phyloP scores from a whole-genome alignment of 495 filamentous ascomycete genomes.

The Penicillium lagena region DNA sequence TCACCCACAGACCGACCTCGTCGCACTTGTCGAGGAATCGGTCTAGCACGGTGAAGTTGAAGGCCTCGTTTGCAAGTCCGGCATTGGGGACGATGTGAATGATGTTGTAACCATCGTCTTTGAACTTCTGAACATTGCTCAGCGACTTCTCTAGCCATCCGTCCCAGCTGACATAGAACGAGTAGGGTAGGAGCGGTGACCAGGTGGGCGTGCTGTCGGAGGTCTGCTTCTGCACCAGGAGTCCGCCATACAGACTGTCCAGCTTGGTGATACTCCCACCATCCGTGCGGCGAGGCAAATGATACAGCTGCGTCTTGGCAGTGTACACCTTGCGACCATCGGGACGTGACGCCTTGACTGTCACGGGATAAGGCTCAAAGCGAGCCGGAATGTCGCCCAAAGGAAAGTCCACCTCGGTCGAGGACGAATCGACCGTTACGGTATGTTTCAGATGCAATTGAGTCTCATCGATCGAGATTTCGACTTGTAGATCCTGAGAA shows the following conservation, averaged over 20 bases:
- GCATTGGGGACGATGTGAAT: slow-evolving; percentile 43
- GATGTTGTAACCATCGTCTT: slow-evolving; percentile 46
- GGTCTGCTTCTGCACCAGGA: slow-evolving; percentile 32
- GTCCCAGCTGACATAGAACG: slow-evolving; percentile 56
- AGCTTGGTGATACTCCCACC: slow-evolving; percentile 56
- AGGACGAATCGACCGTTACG: slow-evolving; percentile 40
- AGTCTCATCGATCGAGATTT: slow-evolving; percentile 6
- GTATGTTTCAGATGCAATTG: slow-evolving; percentile 13
- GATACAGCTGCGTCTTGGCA: slow-evolving; percentile 41
- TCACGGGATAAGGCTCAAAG: slow-evolving; percentile 35
- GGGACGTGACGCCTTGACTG: slow-evolving; percentile 8
- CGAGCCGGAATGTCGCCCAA: slow-evolving; percentile 39
- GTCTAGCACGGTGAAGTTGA: slow-evolving; percentile 30
- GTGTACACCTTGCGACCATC: slow-evolving; percentile 22
- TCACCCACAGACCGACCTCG: slow-evolving; percentile 49
- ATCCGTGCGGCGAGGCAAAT: slow-evolving; percentile 49
- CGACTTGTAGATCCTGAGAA: slow-evolving; percentile 1
- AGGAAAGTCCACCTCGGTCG: slow-evolving; percentile 37
- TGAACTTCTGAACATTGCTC: slow-evolving; percentile 30
- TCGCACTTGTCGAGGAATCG: slow-evolving; percentile 51
- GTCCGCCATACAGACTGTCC: slow-evolving; percentile 53
- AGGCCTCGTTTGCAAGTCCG: slow-evolving; percentile 15
- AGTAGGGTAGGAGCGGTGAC: slow-evolving; percentile 53
- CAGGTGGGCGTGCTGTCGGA: slow-evolving; percentile 25
- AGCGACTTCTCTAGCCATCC: slow-evolving; percentile 39